Percentiles rank a stretch among this genome's conserved stretches.
Conservation (phyloP, 208 protist species). For the Novymonas esmeraldas region DNA sequence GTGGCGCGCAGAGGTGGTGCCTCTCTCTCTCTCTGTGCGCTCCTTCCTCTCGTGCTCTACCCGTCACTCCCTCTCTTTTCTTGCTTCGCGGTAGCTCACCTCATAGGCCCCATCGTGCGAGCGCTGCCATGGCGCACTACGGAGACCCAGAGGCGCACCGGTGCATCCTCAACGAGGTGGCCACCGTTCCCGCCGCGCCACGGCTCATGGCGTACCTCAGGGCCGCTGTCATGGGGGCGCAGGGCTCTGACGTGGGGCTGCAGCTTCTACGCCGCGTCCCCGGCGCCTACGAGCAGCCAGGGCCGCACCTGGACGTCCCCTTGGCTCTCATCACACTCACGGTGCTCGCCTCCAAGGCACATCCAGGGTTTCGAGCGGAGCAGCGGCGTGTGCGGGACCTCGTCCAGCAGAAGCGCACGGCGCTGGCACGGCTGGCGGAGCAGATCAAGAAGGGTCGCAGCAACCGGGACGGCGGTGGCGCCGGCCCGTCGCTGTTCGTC, state of each 20-base stretch:
- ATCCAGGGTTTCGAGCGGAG: slow-evolving; percentile 18
- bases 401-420: slow-evolving; percentile 10
- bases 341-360: slow-evolving; percentile 15
- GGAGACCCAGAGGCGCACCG: slow-evolving; percentile 47
- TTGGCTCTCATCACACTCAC: slow-evolving; percentile 29
- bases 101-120: not conserved
- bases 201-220: slow-evolving; percentile 33
- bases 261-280: slow-evolving; percentile 15
- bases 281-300: slow-evolving; percentile 4
- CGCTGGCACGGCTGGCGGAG: slow-evolving; percentile 18
- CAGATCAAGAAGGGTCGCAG: not conserved
- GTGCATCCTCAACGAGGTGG: slow-evolving; percentile 33
- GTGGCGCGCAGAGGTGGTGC: not conserved
- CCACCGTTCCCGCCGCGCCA: slow-evolving; percentile 5
- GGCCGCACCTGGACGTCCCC: slow-evolving; percentile 16
- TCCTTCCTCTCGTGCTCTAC: not conserved
- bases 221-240: slow-evolving; percentile 29
- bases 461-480: not conserved
- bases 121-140: slow-evolving; percentile 30
- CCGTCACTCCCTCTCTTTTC: not conserved
- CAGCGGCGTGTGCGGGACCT: slow-evolving; percentile 21
- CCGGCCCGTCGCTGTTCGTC: slow-evolving; percentile 1
- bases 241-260: slow-evolving; percentile 24
- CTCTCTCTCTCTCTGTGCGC: not conserved
- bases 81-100: not conserved